Evolutionary conservation across 1,284 basidiomycete species (phyloP).

Genomic region (Mrakiaceae sp.): DNA sequence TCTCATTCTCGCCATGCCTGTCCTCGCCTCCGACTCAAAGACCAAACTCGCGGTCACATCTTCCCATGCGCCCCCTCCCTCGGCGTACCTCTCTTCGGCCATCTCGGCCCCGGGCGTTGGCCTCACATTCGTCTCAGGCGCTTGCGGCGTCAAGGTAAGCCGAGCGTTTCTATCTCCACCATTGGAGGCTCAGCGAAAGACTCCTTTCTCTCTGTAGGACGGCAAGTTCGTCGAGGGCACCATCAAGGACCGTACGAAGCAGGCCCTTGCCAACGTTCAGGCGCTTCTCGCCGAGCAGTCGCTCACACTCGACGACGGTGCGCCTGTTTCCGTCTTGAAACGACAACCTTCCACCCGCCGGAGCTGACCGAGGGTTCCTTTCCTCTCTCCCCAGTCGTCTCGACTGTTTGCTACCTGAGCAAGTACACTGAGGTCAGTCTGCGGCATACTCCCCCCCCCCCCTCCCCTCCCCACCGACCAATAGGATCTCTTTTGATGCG

Average conservation of each 20-base stretch:
- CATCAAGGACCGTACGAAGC: slow-evolving; percentile 15
- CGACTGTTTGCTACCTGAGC: slow-evolving; percentile 14
- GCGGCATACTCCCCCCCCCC: no score
- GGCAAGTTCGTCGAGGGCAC: slow-evolving; percentile 15
- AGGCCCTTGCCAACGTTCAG: slow-evolving; percentile 14
- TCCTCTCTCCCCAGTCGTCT: slow-evolving; percentile 10
- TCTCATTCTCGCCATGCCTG: no score
- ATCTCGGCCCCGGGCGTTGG: background rate
- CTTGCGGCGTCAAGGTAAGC: slow-evolving; percentile 1
- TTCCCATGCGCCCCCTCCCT: background rate
- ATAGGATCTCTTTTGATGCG: background rate
- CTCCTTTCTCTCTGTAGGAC: background rate
- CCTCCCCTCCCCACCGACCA: no score
- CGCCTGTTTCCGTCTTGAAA: background rate
- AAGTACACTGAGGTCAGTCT: background rate
- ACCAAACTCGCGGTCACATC: background rate
- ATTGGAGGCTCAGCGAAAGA: background rate
- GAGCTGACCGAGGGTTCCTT: background rate
- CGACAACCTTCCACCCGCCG: background rate
- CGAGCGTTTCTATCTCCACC: background rate
- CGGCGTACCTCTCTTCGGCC: slow-evolving; percentile 11
- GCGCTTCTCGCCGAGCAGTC: slow-evolving; percentile 13
- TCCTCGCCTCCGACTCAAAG: background rate
- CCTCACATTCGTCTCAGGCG: slow-evolving; percentile 12
- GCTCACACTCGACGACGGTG: slow-evolving; percentile 15